Evolutionary conservation across 177 flowering plant species (phyloP).

Genomic region (Telopea speciosissima): DNA sequence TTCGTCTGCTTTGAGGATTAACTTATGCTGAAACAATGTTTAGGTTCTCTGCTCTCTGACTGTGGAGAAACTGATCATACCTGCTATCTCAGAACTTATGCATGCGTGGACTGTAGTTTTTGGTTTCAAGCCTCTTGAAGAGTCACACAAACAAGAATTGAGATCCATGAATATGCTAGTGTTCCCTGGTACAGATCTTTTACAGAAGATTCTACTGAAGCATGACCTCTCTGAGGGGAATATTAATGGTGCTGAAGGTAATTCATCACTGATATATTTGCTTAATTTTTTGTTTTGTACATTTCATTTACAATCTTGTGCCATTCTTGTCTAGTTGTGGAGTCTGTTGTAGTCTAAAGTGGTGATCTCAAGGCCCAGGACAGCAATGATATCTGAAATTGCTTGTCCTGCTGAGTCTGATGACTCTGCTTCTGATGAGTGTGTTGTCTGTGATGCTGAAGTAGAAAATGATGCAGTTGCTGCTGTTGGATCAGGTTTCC

Average conservation of each 20-base stretch:
- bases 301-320: constrained; percentile 8
- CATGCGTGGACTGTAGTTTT: constrained; percentile 87
- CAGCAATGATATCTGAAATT: neutral
- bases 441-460: constrained; percentile 4
- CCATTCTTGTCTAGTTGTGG: constrained; percentile 15
- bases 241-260: constrained; percentile 25
- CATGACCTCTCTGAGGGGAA: constrained; percentile 26
- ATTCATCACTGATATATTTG: neutral
- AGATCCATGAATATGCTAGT: constrained; percentile 79
- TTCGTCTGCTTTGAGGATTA: neutral
- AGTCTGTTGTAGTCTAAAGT: constrained; percentile 7
- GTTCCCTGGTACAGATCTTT: constrained; percentile 85
- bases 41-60: constrained; percentile 78
- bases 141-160: constrained; percentile 55
- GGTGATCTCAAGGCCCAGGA: constrained; percentile 6
- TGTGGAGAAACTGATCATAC: constrained; percentile 79
- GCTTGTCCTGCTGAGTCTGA: constrained; percentile 8
- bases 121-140: constrained; percentile 67
- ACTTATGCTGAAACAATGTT: constrained; percentile 8
- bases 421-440: constrained; percentile 10
- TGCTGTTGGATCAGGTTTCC: constrained; percentile 13
- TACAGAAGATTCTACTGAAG: constrained; percentile 53
- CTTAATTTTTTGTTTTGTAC: neutral
- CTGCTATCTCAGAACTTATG: constrained; percentile 80
- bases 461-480: constrained; percentile 14